Evolutionary conservation across 2,329 filamentous ascomycete species (phyloP).

Genomic region (Apiospora sp.): DNA sequence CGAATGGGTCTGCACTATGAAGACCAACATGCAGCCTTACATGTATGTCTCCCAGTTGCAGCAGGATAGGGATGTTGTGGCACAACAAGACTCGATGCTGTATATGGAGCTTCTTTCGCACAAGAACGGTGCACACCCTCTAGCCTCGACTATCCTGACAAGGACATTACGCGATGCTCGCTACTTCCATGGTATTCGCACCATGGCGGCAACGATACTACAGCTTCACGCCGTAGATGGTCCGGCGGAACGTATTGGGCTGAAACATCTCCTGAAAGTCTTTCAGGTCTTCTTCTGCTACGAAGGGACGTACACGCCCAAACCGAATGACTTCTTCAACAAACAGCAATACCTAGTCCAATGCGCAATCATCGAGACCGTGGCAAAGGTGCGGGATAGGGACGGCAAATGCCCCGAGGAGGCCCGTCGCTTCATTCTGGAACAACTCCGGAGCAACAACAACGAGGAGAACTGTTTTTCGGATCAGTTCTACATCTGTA

Average conservation of each 20-base stretch:
- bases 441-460: conserved; percentile 92
- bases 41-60: conserved; percentile 99
- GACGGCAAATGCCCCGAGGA: conserved; percentile 79
- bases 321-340: conserved; percentile 91
- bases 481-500: conserved; percentile 88
- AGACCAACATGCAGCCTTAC: conserved; percentile 84
- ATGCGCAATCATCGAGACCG: conserved; percentile 80
- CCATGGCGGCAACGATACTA: conserved; percentile 81
- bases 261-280: conserved; percentile 83
- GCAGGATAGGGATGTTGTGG: conserved; percentile 95
- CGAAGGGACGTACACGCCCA: conserved; percentile 77
- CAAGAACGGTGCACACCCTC: conserved; percentile 67
- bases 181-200: conserved; percentile 93
- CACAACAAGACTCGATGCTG: conserved; percentile 80
- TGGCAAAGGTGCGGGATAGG: conserved; percentile 78
- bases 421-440: conserved; percentile 84
- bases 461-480: conserved; percentile 90
- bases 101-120: conserved; percentile 68
- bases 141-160: conserved; percentile 88
- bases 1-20: conserved; percentile 92
- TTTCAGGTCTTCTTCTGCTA: conserved; percentile 92
- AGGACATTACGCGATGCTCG: conserved; percentile 89
- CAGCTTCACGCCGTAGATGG: conserved; percentile 74
- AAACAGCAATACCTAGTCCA: conserved; percentile 86
- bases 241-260: conserved; percentile 74